Conservation (phyloP, 1,284 basidiomycete genomes). For the Vanrija sp. region DNA sequence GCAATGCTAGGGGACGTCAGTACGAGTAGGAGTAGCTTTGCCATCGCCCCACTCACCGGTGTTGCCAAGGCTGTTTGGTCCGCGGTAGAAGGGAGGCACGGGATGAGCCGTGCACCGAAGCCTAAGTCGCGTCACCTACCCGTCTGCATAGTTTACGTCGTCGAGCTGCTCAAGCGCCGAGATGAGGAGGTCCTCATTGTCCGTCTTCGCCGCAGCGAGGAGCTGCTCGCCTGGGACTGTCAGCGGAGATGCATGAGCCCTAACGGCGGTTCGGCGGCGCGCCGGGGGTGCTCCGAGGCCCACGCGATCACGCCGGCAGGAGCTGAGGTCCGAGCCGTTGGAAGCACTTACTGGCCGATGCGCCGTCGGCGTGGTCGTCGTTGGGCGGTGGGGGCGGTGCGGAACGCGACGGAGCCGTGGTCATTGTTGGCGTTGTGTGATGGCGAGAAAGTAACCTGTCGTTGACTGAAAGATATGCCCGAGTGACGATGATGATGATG, state of each 20-base stretch:
- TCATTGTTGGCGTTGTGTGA: constrained; percentile 14
- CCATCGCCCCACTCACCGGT: constrained; percentile 54
- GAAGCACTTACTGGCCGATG: constrained; percentile 39
- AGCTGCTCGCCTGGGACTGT: constrained; percentile 62
- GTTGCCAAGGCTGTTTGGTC: constrained; percentile 63
- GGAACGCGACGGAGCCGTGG: constrained; percentile 28
- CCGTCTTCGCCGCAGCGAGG: constrained; percentile 67
- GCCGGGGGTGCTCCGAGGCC: not conserved
- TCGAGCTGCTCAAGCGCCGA: constrained; percentile 59
- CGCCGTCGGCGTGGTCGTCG: constrained; percentile 27
- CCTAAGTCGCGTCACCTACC: constrained; percentile 53
- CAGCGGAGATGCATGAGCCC: not conserved
- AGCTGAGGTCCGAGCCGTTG: not conserved
- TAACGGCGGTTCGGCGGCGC: not conserved
- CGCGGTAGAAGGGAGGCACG: not conserved
- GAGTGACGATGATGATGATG: not conserved
- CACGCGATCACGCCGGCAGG: not conserved
- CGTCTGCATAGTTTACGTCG: constrained; percentile 73
- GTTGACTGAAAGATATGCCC: no score
- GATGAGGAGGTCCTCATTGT: constrained; percentile 66
- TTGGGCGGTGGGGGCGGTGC: constrained; percentile 40
- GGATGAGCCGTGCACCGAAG: not conserved
- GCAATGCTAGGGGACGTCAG: constrained; percentile 57
- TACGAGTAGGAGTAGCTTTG: not conserved
- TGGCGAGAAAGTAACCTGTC: not conserved